These are phyloP conservation scores for Ophiostoma triangulosporum DNA, from an alignment of 2,329 filamentous ascomycete genomes.

Conservation along the genomic window DNA sequence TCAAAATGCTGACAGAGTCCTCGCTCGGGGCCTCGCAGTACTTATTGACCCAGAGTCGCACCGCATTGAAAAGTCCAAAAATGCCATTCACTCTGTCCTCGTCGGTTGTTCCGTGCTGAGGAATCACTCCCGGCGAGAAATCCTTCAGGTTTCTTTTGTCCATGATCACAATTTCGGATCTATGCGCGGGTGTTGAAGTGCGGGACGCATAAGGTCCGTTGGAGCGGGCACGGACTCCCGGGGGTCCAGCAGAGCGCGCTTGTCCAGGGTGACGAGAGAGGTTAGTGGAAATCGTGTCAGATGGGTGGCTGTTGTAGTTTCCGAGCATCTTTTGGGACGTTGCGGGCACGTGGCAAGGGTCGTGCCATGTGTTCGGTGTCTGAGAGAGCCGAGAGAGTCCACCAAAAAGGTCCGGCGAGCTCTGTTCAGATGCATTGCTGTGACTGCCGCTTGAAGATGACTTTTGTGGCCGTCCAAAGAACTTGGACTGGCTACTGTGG, in stretches of 20 bases:
- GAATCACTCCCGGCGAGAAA: background rate
- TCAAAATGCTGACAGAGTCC: background rate
- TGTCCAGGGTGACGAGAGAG: background rate
- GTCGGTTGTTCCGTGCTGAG: background rate
- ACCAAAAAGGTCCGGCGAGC: background rate
- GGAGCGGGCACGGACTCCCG: background rate
- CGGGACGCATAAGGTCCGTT: background rate
- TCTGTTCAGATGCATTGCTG: background rate
- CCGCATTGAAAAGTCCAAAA: constrained; percentile 12
- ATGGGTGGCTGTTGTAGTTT: background rate
- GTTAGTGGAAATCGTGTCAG: background rate
- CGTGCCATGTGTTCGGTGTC: background rate
- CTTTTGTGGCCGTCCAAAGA: background rate
- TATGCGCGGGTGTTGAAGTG: background rate
- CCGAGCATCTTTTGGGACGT: background rate
- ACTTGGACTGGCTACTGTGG: background rate
- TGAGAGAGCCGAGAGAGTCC: background rate
- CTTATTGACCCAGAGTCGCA: constrained; percentile 13
- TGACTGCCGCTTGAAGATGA: background rate
- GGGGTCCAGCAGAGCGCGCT: background rate
- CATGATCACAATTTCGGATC: background rate
- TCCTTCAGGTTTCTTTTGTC: background rate
- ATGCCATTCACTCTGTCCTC: constrained; percentile 9
- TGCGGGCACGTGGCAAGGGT: background rate
- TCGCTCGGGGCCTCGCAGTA: background rate